Evolutionary conservation across 2,329 filamentous ascomycete genomes (phyloP).

Genomic region (Beauveria medogensis): DNA sequence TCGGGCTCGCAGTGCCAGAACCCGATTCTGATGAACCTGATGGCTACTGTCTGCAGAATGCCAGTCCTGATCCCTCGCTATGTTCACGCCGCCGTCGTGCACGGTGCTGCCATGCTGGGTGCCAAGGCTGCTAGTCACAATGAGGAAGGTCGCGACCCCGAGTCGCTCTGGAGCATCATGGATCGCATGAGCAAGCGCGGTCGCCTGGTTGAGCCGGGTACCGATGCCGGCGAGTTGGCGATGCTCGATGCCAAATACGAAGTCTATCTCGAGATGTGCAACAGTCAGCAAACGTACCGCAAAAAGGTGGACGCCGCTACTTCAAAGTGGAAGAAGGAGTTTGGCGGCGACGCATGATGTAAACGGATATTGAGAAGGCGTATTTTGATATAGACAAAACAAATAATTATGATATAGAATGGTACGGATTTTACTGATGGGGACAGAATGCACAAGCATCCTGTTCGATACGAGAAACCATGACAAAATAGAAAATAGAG

Average conservation of each 20-base stretch:
- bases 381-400: not conserved
- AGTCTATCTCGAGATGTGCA: slow-evolving; percentile 89
- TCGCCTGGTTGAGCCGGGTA: slow-evolving; percentile 68
- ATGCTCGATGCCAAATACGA: slow-evolving; percentile 84
- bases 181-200: slow-evolving; percentile 94
- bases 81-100: slow-evolving; percentile 89
- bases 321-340: slow-evolving; percentile 26
- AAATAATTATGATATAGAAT: not conserved
- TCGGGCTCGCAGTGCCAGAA: slow-evolving; percentile 97
- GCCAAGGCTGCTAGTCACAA: slow-evolving; percentile 90
- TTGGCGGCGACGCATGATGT: slow-evolving; percentile 18
- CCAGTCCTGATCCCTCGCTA: slow-evolving; percentile 90
- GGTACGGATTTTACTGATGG: not conserved
- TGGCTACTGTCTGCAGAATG: slow-evolving; percentile 85
- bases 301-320: slow-evolving; percentile 62
- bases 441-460: not conserved
- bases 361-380: not conserved
- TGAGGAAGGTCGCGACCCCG: slow-evolving; percentile 59
- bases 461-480: not conserved
- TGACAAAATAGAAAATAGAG: not conserved
- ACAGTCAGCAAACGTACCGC: slow-evolving; percentile 76
- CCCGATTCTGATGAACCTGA: slow-evolving; percentile 79
- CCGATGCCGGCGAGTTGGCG: slow-evolving; percentile 64
- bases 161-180: slow-evolving; percentile 95
- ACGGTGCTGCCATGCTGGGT: slow-evolving; percentile 97